These are phyloP conservation scores for Cryphonectria japonica DNA, from an alignment of 2,329 filamentous ascomycete species.

Conservation along the genomic window DNA sequence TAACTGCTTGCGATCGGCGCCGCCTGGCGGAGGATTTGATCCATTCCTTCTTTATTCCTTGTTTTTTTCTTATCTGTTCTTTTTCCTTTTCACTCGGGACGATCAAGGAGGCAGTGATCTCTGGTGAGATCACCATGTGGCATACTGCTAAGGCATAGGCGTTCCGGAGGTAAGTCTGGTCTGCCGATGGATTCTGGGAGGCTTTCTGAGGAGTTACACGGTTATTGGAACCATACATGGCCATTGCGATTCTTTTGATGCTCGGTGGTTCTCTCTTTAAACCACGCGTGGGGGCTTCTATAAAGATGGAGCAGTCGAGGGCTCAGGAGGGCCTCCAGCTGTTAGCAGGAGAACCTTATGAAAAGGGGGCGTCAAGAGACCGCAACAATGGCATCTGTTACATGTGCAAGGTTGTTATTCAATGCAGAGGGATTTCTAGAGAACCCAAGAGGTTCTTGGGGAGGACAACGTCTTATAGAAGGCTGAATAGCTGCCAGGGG, in stretches of 20 bases:
- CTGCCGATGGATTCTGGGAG: conserved; percentile 5
- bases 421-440: background rate
- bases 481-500: background rate
- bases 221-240: background rate
- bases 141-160: conserved; percentile 30
- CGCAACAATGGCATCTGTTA: background rate
- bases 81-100: background rate
- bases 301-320: background rate
- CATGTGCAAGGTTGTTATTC: background rate
- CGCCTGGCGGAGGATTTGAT: background rate
- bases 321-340: background rate
- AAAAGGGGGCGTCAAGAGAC: background rate
- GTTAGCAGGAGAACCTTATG: background rate
- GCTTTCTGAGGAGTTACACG: conserved; percentile 3
- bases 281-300: background rate
- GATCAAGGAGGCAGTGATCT: conserved; percentile 4
- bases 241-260: background rate
- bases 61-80: background rate
- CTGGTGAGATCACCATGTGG: conserved; percentile 10
- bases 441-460: background rate
- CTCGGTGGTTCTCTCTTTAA: background rate
- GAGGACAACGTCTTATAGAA: background rate
- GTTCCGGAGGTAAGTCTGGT: conserved; percentile 19
- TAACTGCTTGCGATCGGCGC: conserved; percentile 5
- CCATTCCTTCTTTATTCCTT: background rate